Evolutionary conservation across 352 stramenopile genomes (phyloP).

Genomic region (Albugo candida): DNA sequence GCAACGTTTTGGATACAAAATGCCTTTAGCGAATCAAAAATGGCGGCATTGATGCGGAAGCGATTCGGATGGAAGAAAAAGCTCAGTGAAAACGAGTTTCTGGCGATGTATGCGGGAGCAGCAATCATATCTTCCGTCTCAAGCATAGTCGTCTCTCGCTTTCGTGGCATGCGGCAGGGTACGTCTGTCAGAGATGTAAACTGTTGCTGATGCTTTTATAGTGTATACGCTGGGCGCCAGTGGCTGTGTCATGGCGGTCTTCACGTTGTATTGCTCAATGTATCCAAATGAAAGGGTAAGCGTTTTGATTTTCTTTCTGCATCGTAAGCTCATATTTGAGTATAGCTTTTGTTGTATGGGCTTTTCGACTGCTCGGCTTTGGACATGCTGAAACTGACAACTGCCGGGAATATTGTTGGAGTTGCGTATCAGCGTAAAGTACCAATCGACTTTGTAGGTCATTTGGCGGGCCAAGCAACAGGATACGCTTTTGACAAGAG

Average conservation of each 20-base stretch:
- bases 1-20: constrained; percentile 3
- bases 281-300: constrained; percentile 43
- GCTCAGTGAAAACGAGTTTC: constrained; percentile 20
- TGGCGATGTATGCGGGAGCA: constrained; percentile 43
- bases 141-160: constrained; percentile 40
- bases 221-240: constrained; percentile 69
- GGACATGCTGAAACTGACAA: constrained; percentile 46
- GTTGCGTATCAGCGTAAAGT: constrained; percentile 34
- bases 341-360: constrained; percentile 30
- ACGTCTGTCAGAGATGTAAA: not conserved
- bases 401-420: constrained; percentile 32
- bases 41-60: constrained; percentile 20
- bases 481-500: constrained; percentile 31
- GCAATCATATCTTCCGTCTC: constrained; percentile 43
- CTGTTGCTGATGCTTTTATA: constrained; percentile 5
- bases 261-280: constrained; percentile 57
- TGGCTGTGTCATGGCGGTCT: constrained; percentile 55
- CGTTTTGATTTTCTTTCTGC: constrained; percentile 4
- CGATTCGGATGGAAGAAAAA: constrained; percentile 12
- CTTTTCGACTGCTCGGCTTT: constrained; percentile 34
- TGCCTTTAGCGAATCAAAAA: constrained; percentile 23
- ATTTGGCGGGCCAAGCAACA: constrained; percentile 41
- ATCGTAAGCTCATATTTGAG: not conserved
- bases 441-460: constrained; percentile 52
- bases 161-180: constrained; percentile 36